These are phyloP conservation scores for Podaxis mareebaensis DNA, from an alignment of 768 basidiomycete genomes.

Conservation along the genomic window DNA sequence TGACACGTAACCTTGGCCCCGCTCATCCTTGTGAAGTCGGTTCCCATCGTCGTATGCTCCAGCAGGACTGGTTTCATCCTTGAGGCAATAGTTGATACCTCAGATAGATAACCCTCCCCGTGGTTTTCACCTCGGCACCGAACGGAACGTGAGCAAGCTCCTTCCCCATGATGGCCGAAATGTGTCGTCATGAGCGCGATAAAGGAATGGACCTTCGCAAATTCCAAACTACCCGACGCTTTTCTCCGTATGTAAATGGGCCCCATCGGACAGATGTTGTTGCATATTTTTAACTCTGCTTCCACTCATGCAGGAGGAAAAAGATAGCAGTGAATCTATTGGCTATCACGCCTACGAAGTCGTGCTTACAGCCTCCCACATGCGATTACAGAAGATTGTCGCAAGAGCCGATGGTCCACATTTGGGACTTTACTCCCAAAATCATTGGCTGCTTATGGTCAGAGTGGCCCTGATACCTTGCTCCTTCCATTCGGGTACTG, in stretches of 20 bases:
- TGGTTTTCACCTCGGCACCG: not conserved
- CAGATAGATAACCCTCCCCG: not conserved
- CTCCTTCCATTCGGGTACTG: not conserved
- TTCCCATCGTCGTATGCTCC: not conserved
- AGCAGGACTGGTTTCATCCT: not conserved
- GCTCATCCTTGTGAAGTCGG: not conserved
- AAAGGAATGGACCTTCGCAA: not conserved
- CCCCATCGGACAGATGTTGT: not conserved
- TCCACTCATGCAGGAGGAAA: not conserved
- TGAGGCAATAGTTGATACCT: not conserved
- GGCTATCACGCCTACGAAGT: not conserved
- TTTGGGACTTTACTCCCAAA: not conserved
- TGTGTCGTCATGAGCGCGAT: not conserved
- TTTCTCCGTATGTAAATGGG: not conserved
- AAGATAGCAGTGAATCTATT: not conserved
- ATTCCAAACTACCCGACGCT: not conserved
- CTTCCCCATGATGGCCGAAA: not conserved
- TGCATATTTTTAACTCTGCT: not conserved
- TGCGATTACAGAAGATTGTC: not conserved
- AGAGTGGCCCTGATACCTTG: not conserved
- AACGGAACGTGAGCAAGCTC: not conserved
- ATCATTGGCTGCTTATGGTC: not conserved
- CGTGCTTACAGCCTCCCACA: not conserved
- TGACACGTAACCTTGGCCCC: not conserved
- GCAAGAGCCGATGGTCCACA: not conserved